Percentiles rank a stretch among this genome's conserved stretches.
phyloP scores from a whole-genome alignment of 306 rosid species.

The Boehmeria nivea region DNA sequence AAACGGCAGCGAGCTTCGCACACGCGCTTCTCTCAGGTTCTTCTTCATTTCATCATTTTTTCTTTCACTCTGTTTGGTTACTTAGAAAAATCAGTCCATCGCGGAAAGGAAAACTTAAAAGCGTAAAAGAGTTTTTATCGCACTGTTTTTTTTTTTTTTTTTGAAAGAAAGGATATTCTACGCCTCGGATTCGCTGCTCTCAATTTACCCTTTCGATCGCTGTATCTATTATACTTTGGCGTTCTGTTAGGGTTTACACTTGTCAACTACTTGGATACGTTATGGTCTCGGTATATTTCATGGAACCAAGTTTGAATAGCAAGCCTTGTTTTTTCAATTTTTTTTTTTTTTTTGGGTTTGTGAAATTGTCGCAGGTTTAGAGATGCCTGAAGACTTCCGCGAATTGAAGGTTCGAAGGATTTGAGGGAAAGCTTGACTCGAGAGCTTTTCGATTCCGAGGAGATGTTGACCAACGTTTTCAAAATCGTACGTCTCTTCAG shows the following conservation, averaged over 20 bases:
- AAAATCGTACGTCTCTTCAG: slow-evolving; percentile 34
- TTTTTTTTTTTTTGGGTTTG: neutral
- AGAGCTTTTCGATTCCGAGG: slow-evolving; percentile 11
- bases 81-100: neutral
- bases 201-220: neutral
- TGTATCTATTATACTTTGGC: neutral
- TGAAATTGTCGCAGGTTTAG: slow-evolving; percentile 21
- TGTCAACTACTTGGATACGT: neutral
- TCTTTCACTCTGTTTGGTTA: neutral
- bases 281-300: neutral
- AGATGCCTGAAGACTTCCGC: slow-evolving; percentile 1
- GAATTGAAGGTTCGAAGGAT: slow-evolving; percentile 3
- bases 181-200: neutral
- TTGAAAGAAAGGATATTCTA: neutral
- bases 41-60: neutral
- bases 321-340: neutral
- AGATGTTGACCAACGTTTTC: slow-evolving; percentile 59
- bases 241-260: neutral
- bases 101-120: too few species aligned
- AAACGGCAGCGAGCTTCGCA: too few species aligned
- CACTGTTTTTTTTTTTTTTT: too few species aligned
- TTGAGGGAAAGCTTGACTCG: neutral
- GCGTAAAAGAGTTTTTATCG: too few species aligned
- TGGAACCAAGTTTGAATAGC: too few species aligned
- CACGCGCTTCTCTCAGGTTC: too few species aligned